These are phyloP conservation scores for Tulasnella calospora DNA, from an alignment of 768 basidiomycete genomes.

Conservation along the genomic window DNA sequence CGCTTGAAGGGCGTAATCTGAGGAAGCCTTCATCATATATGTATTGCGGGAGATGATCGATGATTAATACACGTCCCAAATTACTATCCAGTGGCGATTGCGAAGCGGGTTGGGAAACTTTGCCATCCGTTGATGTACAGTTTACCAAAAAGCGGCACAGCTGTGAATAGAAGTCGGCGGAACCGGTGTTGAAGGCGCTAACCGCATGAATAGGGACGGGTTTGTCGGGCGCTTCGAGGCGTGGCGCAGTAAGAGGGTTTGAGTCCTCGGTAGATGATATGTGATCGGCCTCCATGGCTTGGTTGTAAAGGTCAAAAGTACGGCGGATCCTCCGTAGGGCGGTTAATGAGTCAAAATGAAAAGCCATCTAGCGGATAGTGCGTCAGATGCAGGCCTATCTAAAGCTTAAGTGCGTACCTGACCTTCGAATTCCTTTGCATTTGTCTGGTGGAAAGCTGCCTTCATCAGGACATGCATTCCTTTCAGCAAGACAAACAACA, in stretches of 20 bases:
- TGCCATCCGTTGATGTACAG: neutral
- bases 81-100: too few relatives aligned
- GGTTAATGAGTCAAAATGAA: neutral
- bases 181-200: neutral
- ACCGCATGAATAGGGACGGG: neutral
- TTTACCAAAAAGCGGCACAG: neutral
- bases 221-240: neutral
- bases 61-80: too few relatives aligned
- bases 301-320: neutral
- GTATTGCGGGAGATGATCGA: too few relatives aligned
- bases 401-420: neutral
- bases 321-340: neutral
- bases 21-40: too few relatives aligned
- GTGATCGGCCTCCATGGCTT: too few relatives aligned
- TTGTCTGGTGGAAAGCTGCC: neutral
- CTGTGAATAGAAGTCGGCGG: neutral
- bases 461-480: constrained; percentile 10
- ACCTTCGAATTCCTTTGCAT: constrained; percentile 6
- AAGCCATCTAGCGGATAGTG: neutral
- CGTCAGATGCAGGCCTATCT: neutral
- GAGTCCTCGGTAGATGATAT: neutral
- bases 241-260: neutral
- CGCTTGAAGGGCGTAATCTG: constrained; percentile 1
- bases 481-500: neutral
- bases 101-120: too few relatives aligned